These are phyloP conservation scores for Geopyxis carbonaria DNA, from an alignment of 495 filamentous ascomycete genomes.

Conservation along the genomic window DNA sequence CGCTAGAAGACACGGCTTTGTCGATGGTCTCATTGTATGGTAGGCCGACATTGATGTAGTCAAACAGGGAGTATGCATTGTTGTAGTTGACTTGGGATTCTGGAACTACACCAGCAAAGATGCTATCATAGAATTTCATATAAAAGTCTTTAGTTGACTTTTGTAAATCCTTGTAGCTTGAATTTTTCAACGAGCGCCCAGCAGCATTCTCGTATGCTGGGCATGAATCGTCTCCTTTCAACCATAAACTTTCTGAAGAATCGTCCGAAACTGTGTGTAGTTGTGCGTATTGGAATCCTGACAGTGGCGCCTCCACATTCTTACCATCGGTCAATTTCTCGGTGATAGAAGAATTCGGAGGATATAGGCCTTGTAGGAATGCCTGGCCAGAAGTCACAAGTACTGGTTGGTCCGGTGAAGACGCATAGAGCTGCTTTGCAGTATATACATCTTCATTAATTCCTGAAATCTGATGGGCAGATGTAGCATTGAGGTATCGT, in stretches of 20 bases:
- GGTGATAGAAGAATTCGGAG: slow-evolving; percentile 37
- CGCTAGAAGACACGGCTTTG: slow-evolving; percentile 33
- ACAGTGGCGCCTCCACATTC: slow-evolving; percentile 39
- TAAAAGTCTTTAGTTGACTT: slow-evolving; percentile 36
- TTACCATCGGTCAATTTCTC: slow-evolving; percentile 45
- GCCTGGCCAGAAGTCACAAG: slow-evolving; percentile 46
- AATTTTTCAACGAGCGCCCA: slow-evolving; percentile 28
- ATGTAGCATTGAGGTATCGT: slow-evolving; percentile 36
- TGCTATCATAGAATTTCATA: slow-evolving; percentile 27
- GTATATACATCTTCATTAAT: slow-evolving; percentile 6
- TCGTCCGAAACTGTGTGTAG: slow-evolving; percentile 35
- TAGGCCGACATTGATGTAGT: slow-evolving; percentile 55
- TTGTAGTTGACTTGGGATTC: slow-evolving; percentile 29
- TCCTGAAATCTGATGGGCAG: slow-evolving; percentile 26
- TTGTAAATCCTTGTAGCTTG: slow-evolving; percentile 27
- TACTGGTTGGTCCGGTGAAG: slow-evolving; percentile 29
- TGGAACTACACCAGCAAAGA: slow-evolving; percentile 24
- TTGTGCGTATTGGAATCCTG: slow-evolving; percentile 57
- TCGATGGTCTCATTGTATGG: slow-evolving; percentile 53
- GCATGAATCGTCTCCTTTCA: slow-evolving; percentile 45
- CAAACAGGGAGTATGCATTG: slow-evolving; percentile 46
- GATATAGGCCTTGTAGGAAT: slow-evolving; percentile 71
- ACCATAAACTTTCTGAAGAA: slow-evolving; percentile 39
- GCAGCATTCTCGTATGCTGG: slow-evolving; percentile 28
- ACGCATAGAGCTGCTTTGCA: slow-evolving; percentile 12